Conservation (phyloP, 352 stramenopile genomes). For the Globisporangium emineosum region DNA sequence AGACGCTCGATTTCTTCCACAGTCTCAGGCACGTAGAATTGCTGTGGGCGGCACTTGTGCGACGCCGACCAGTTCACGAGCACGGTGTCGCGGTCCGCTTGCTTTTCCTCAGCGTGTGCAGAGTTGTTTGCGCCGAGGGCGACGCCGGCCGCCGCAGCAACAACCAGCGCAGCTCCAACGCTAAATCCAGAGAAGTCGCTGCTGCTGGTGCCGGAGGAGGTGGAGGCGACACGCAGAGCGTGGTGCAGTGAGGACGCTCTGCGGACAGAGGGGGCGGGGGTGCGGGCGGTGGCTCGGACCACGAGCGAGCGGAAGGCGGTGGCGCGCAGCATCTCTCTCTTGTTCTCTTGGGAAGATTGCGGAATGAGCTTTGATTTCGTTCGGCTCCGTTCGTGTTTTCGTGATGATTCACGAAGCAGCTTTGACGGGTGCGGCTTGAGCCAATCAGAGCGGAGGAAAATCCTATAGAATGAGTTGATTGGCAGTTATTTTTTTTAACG, state of each 20-base stretch:
- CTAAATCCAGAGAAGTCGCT: slow-evolving; percentile 1
- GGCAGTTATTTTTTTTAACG: not conserved
- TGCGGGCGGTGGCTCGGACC: not conserved
- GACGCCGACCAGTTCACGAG: slow-evolving; percentile 85
- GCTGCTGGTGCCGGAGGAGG: slow-evolving; percentile 3
- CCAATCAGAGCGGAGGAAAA: not conserved
- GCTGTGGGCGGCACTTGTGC: slow-evolving; percentile 63
- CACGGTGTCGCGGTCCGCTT: slow-evolving; percentile 45
- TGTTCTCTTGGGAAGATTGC: not conserved
- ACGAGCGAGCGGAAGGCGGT: slow-evolving; percentile 15
- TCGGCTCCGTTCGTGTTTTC: not conserved
- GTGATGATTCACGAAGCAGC: not conserved
- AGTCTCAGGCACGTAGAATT: slow-evolving; percentile 67
- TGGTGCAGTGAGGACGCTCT: slow-evolving; percentile 3
- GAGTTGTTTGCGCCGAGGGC: slow-evolving; percentile 10
- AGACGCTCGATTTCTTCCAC: slow-evolving; percentile 69
- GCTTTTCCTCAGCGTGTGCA: slow-evolving; percentile 19
- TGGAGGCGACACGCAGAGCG: not conserved
- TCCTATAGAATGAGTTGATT: not conserved
- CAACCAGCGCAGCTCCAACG: slow-evolving; percentile 13
- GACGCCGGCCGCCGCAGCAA: slow-evolving; percentile 19
- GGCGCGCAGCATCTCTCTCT: slow-evolving; percentile 14
- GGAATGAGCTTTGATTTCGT: slow-evolving; percentile 2
- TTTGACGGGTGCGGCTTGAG: not conserved
- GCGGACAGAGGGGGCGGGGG: not conserved